A percentile compares a stretch with the other conserved stretches of the same genome.
Evolutionary conservation across 495 filamentous ascomycete genomes (phyloP).

Genomic region (Filosporella fistucella): DNA sequence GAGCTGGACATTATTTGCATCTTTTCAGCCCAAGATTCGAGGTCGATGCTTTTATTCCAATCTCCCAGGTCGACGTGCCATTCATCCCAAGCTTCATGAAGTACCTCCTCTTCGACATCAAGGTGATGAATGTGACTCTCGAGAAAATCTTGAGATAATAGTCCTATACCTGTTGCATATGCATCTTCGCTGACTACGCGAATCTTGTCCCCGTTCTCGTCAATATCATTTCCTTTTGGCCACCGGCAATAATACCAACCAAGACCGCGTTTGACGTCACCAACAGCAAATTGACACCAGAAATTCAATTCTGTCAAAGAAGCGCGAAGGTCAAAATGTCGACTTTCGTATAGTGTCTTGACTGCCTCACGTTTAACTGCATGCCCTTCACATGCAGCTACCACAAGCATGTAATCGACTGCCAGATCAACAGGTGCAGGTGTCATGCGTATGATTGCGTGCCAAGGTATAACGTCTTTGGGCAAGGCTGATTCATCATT

Average conservation of each 20-base stretch:
- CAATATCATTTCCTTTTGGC: conserved; percentile 64
- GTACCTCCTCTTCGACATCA: conserved; percentile 44
- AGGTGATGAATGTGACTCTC: conserved; percentile 18
- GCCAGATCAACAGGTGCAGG: conserved; percentile 63
- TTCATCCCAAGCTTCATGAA: conserved; percentile 47
- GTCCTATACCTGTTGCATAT: conserved; percentile 74
- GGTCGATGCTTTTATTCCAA: conserved; percentile 30
- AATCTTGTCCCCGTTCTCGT: conserved; percentile 57
- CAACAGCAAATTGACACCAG: conserved; percentile 94
- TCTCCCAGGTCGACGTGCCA: conserved; percentile 53
- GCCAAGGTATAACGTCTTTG: conserved; percentile 60
- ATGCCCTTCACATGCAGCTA: conserved; percentile 92
- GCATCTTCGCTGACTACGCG: conserved; percentile 83
- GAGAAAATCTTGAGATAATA: conserved; percentile 53
- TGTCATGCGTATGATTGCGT: conserved; percentile 82
- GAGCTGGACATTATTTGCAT: neutral
- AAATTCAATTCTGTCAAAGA: conserved; percentile 86
- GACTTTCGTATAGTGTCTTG: conserved; percentile 61
- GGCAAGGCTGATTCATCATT: conserved; percentile 80
- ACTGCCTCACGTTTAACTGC: conserved; percentile 64
- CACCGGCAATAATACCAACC: conserved; percentile 84
- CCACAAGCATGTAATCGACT: conserved; percentile 72
- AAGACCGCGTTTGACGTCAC: conserved; percentile 80
- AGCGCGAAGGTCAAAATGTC: conserved; percentile 68
- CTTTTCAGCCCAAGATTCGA: conserved; percentile 17